Conservation (phyloP, 2,329 filamentous ascomycete species). For the Sphaerostilbella broomeana region DNA sequence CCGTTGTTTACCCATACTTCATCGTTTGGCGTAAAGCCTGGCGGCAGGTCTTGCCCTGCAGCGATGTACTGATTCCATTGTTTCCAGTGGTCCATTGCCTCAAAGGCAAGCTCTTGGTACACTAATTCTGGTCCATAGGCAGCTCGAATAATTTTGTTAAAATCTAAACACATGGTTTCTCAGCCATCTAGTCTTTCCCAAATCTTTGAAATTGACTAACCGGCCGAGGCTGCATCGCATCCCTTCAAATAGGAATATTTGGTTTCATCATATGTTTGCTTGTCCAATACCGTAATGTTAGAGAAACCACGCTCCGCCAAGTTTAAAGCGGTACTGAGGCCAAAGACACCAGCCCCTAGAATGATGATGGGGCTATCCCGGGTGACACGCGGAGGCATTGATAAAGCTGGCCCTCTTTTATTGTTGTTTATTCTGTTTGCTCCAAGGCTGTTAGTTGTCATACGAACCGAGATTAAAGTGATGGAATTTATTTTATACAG, state of each 20-base stretch:
- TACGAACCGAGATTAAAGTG: too few relatives aligned
- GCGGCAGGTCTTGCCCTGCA: conserved; percentile 24
- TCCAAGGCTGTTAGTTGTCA: too few relatives aligned
- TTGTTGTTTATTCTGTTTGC: too few relatives aligned
- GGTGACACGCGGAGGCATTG: too few relatives aligned
- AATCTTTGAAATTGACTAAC: too few relatives aligned
- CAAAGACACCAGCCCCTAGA: conserved; percentile 26
- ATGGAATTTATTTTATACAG: too few relatives aligned
- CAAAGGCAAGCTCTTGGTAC: conserved; percentile 39
- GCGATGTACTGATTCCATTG: conserved; percentile 38
- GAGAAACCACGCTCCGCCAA: conserved; percentile 35
- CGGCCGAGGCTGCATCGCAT: conserved; percentile 38
- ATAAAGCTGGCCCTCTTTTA: too few relatives aligned
- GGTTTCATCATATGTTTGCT: conserved; percentile 34
- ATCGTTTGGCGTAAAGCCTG: conserved; percentile 30
- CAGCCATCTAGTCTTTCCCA: neutral
- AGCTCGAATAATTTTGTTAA: conserved; percentile 33
- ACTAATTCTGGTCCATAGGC: conserved; percentile 36
- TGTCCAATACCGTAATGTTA: conserved; percentile 43
- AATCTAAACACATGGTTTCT: conserved; percentile 18
- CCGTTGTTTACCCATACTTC: conserved; percentile 34
- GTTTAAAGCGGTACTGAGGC: conserved; percentile 30
- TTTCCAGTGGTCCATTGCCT: conserved; percentile 37
- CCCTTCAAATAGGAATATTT: conserved; percentile 36
- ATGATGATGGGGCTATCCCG: conserved; percentile 16